Evolutionary conservation across 164 flowering plant genomes (phyloP).

Genomic region (Litsea cubeba): DNA sequence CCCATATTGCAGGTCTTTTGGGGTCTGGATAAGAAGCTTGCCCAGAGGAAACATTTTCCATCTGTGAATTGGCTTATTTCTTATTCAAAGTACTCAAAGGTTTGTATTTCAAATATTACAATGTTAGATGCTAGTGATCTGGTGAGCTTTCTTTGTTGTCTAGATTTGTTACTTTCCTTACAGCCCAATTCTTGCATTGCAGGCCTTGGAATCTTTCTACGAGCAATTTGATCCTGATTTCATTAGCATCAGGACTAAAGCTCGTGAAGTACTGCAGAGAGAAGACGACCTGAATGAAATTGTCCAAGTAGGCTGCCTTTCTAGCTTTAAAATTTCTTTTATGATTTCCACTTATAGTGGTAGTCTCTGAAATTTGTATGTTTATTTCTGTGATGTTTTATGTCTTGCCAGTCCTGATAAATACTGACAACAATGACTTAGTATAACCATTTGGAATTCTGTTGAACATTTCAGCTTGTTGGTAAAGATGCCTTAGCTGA

Average conservation of each 20-base stretch:
- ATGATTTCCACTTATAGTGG: not conserved
- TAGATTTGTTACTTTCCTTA: not conserved
- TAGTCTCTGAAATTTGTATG: not conserved
- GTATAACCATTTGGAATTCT: conserved; percentile 3
- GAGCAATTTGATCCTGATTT: conserved; percentile 93
- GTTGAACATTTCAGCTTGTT: conserved; percentile 65
- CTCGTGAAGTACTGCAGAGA: conserved; percentile 95
- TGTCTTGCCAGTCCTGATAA: not conserved
- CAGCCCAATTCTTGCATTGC: conserved; percentile 12
- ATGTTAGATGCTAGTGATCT: not conserved
- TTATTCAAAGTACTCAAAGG: conserved; percentile 91
- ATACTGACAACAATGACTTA: not conserved
- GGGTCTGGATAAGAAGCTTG: conserved; percentile 99
- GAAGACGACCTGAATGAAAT: conserved; percentile 99
- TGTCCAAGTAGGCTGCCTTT: conserved; percentile 65
- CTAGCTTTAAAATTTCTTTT: not conserved
- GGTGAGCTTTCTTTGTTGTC: not conserved
- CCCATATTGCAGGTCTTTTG: conserved; percentile 77
- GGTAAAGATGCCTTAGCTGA: conserved; percentile 99
- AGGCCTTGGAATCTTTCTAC: conserved; percentile 94
- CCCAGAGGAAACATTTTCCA: conserved; percentile 98
- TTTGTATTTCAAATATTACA: conserved; percentile 13
- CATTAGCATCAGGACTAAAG: conserved; percentile 93
- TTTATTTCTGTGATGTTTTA: not conserved
- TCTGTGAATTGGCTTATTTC: conserved; percentile 99